Evolutionary conservation across 164 flowering plant genomes (phyloP).

Genomic region (Vitis rotundifolia): DNA sequence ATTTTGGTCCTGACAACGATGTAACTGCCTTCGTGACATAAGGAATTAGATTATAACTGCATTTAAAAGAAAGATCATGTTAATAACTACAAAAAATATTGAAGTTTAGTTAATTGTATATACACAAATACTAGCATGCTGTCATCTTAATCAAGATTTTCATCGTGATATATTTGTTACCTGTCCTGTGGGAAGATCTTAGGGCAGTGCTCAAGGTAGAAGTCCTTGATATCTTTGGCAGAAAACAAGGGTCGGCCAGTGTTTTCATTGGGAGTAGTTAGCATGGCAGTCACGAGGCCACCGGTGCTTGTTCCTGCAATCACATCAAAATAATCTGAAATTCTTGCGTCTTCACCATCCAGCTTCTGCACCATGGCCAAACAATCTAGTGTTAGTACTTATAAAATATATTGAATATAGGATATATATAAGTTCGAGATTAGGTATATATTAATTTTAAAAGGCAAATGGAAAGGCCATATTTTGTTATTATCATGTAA

Average conservation of each 20-base stretch:
- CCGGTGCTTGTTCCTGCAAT: slow-evolving; percentile 9
- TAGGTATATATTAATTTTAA: too few relatives aligned
- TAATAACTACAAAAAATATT: background rate
- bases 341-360: slow-evolving; percentile 1
- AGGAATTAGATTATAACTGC: background rate
- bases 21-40: background rate
- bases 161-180: background rate
- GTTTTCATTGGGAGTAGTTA: slow-evolving; percentile 2
- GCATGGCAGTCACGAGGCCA: slow-evolving; percentile 6
- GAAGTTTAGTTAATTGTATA: background rate
- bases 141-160: background rate
- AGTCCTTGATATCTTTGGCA: slow-evolving; percentile 3
- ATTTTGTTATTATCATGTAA: too few relatives aligned
- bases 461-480: too few relatives aligned
- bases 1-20: slow-evolving; percentile 26
- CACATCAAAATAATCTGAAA: slow-evolving; percentile 8
- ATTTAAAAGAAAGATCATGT: background rate
- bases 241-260: background rate
- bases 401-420: too few relatives aligned
- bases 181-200: slow-evolving; percentile 6
- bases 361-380: slow-evolving; percentile 9
- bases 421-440: too few relatives aligned
- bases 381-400: too few relatives aligned
- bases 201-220: slow-evolving; percentile 1
- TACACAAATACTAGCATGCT: background rate